Conservation (phyloP, 1,139 yeast species). For the Chernovozyma sophiae-reginae region DNA sequence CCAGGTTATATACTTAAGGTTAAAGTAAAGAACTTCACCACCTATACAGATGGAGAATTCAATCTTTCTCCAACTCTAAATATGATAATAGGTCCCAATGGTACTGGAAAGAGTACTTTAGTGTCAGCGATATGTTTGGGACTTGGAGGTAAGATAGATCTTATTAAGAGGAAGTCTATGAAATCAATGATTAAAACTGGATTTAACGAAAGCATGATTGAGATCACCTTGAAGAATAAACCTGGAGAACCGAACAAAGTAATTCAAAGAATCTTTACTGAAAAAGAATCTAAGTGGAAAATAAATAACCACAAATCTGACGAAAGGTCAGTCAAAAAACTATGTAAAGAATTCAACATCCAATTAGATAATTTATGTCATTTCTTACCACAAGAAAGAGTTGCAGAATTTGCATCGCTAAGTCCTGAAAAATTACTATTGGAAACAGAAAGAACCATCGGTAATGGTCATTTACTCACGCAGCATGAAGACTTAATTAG, state of each 20-base stretch:
- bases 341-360: constrained; percentile 56
- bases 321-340: constrained; percentile 43
- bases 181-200: constrained; percentile 81
- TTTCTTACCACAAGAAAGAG: constrained; percentile 92
- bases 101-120: constrained; percentile 91
- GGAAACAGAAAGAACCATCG: constrained; percentile 82
- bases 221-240: constrained; percentile 57
- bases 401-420: constrained; percentile 84
- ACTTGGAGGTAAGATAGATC: constrained; percentile 73
- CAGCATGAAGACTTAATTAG: constrained; percentile 57
- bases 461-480: constrained; percentile 49
- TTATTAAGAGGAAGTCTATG: constrained; percentile 74
- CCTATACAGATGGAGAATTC: constrained; percentile 76
- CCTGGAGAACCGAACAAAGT: constrained; percentile 23
- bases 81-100: constrained; percentile 96
- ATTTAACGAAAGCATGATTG: constrained; percentile 50
- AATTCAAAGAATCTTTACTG: constrained; percentile 36
- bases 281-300: constrained; percentile 56
- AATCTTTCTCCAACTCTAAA: constrained; percentile 79
- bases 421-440: constrained; percentile 69
- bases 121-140: constrained; percentile 94
- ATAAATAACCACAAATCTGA: constrained; percentile 44
- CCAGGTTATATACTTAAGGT: constrained; percentile 73
- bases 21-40: constrained; percentile 71
- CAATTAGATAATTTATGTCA: constrained; percentile 92